Percentiles rank a stretch among this genome's conserved stretches.
phyloP scores from a whole-genome alignment of 2,329 filamentous ascomycete species.

The Tolypocladium nubicola region DNA sequence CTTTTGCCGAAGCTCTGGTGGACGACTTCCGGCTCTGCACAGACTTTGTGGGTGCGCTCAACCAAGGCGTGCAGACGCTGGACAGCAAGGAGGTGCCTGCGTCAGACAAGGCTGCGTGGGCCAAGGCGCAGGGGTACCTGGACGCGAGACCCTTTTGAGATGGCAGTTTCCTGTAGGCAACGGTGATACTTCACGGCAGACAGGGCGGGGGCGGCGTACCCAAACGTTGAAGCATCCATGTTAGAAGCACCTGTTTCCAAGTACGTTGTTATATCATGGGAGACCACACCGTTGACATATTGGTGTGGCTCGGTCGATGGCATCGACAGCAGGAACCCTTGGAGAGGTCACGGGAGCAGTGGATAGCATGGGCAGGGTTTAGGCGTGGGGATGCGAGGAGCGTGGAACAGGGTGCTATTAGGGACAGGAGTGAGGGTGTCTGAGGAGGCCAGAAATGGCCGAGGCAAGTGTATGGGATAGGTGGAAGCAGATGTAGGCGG shows the following conservation, averaged over 20 bases:
- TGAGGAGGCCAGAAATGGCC: not conserved
- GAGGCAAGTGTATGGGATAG: not conserved
- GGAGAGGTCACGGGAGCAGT: not conserved
- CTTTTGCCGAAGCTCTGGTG: conserved; percentile 45
- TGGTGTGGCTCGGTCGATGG: not conserved
- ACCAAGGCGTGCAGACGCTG: conserved; percentile 45
- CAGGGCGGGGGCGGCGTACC: not conserved
- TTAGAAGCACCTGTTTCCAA: not conserved
- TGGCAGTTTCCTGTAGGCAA: not conserved
- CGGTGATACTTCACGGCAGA: not conserved
- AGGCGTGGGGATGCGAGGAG: not conserved
- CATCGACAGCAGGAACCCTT: not conserved
- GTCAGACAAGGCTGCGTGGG: conserved; percentile 41
- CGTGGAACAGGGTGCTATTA: not conserved
- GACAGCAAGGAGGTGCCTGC: conserved; percentile 34
- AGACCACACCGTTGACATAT: not conserved
- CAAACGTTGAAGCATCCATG: not conserved
- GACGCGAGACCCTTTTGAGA: conserved; percentile 28
- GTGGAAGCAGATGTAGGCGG: not conserved
- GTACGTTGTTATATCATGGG: not conserved
- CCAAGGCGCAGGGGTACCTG: conserved; percentile 44
- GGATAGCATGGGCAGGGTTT: conserved; percentile 2
- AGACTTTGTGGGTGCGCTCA: conserved; percentile 47
- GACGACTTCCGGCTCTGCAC: conserved; percentile 49
- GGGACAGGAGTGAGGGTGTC: not conserved